phyloP scores from a whole-genome alignment of 2,329 filamentous ascomycete genomes.

The Paecilomyces formosus region DNA sequence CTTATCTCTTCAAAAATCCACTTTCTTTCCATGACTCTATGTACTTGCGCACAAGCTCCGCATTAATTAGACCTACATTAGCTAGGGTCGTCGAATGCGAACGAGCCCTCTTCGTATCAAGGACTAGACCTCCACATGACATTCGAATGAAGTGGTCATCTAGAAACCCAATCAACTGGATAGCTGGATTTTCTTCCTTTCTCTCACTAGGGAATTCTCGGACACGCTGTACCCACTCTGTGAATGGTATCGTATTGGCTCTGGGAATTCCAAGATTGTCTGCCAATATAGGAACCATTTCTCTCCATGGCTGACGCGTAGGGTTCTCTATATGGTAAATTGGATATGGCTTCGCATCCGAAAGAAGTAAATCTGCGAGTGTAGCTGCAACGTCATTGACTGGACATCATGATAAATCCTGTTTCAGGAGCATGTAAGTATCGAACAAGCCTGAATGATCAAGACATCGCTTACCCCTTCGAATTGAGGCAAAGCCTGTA shows the following conservation, averaged over 20 bases:
- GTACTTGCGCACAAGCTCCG: too few species aligned
- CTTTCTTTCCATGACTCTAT: too few species aligned
- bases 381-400: slow-evolving; percentile 36
- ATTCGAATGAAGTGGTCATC: slow-evolving; percentile 32
- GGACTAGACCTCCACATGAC: slow-evolving; percentile 38
- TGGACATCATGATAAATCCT: slow-evolving; percentile 32
- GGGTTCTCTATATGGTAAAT: slow-evolving; percentile 44
- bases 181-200: slow-evolving; percentile 20
- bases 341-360: slow-evolving; percentile 13
- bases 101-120: slow-evolving; percentile 27
- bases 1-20: too few species aligned
- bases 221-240: slow-evolving; percentile 35
- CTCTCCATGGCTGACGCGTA: slow-evolving; percentile 32
- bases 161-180: slow-evolving; percentile 22
- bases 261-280: slow-evolving; percentile 22
- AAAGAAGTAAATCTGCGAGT: slow-evolving; percentile 25
- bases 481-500: slow-evolving; percentile 31
- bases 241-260: slow-evolving; percentile 28
- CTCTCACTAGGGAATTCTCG: slow-evolving; percentile 8
- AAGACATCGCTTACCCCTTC: too few species aligned
- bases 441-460: too few species aligned
- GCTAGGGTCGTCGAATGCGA: slow-evolving; percentile 32
- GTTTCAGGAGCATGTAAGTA: too few species aligned
- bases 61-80: slow-evolving; percentile 11
- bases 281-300: slow-evolving; percentile 28